Percentiles rank a stretch among this genome's conserved stretches.
Evolutionary conservation across 2,329 filamentous ascomycete species (phyloP).

Genomic region (Neopestalotiopsis rosae): DNA sequence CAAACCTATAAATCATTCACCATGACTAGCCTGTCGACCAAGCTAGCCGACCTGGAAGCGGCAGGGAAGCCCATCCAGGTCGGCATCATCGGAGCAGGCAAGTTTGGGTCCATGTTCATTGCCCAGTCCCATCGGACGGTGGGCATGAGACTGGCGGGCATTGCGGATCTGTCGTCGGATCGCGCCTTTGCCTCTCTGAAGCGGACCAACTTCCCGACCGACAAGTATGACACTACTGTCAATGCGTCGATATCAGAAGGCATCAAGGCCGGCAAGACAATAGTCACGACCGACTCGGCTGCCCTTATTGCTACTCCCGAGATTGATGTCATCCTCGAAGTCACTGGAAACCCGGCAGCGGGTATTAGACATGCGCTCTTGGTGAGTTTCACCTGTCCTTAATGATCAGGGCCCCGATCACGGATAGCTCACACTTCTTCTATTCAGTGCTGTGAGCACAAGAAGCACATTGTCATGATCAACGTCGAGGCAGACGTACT

Average conservation of each 20-base stretch:
- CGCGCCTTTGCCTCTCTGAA: constrained; percentile 45
- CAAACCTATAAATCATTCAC: constrained; percentile 6
- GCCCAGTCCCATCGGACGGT: constrained; percentile 48
- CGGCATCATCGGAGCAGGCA: constrained; percentile 51
- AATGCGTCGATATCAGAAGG: constrained; percentile 43
- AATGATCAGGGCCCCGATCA: background rate
- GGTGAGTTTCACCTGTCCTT: background rate
- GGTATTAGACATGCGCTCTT: constrained; percentile 48
- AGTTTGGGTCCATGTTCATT: constrained; percentile 54
- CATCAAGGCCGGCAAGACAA: constrained; percentile 44
- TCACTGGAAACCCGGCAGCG: constrained; percentile 48
- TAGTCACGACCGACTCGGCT: constrained; percentile 47
- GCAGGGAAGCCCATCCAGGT: constrained; percentile 45
- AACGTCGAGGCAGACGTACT: constrained; percentile 52
- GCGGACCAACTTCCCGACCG: constrained; percentile 44
- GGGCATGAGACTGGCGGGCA: constrained; percentile 47
- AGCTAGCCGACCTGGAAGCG: constrained; percentile 44
- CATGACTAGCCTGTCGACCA: constrained; percentile 47
- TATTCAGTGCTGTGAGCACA: constrained; percentile 45
- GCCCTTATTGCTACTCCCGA: constrained; percentile 46
- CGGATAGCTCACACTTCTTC: background rate
- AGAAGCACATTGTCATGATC: constrained; percentile 55
- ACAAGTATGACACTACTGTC: constrained; percentile 42
- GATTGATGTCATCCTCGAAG: constrained; percentile 50
- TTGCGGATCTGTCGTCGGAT: constrained; percentile 47